A percentile compares a stretch with the other conserved stretches of the same genome.
These are phyloP conservation scores for Torulaspora pretoriensis DNA, from an alignment of 1,139 yeast genomes.

Conservation along the genomic window DNA sequence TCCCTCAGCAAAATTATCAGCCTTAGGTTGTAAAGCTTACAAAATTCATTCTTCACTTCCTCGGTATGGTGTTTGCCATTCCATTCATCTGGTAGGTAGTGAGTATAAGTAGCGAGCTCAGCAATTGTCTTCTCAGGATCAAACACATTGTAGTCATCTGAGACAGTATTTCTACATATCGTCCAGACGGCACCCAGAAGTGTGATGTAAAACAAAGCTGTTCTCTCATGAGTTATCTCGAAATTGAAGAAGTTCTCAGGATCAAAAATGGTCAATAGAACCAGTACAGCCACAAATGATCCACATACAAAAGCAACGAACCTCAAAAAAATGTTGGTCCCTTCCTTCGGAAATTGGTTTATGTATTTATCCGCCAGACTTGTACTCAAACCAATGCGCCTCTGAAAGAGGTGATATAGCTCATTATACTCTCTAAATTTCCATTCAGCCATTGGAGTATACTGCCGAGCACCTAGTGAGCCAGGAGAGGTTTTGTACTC, in stretches of 20 bases:
- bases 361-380: conserved; percentile 79
- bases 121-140: conserved; percentile 85
- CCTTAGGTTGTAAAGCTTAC: conserved; percentile 69
- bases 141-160: conserved; percentile 62
- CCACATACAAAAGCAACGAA: conserved; percentile 79
- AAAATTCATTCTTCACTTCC: conserved; percentile 76
- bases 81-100: conserved; percentile 85
- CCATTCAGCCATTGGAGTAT: conserved; percentile 95
- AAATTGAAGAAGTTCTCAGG: conserved; percentile 89
- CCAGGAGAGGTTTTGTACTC: conserved; percentile 90
- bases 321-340: conserved; percentile 56
- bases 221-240: conserved; percentile 76
- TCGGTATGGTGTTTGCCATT: conserved; percentile 78
- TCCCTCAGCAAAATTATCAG: conserved; percentile 72
- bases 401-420: conserved; percentile 78
- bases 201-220: conserved; percentile 83
- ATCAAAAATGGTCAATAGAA: conserved; percentile 77
- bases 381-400: conserved; percentile 69
- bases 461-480: conserved; percentile 77
- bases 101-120: conserved; percentile 81
- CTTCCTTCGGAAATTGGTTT: conserved; percentile 88
- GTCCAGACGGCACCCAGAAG: conserved; percentile 83
- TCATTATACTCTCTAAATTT: conserved; percentile 91
- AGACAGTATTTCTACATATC: conserved; percentile 56
- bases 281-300: conserved; percentile 83